Evolutionary conservation across 1,139 yeast genomes (phyloP).

Genomic region (Geotrichum europaeum): DNA sequence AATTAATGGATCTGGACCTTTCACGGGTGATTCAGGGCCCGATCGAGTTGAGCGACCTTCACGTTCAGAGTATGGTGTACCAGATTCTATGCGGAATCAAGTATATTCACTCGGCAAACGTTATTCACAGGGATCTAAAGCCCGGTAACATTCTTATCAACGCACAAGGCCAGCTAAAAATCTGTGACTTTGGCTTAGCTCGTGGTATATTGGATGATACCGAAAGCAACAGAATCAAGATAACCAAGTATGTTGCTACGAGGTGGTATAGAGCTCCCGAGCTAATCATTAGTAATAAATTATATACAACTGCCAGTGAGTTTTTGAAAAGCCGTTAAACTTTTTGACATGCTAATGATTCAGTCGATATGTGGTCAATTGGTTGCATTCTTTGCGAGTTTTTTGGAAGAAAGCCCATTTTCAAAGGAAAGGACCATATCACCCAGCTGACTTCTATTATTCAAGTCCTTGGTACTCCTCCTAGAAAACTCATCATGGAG

Average conservation of each 20-base stretch:
- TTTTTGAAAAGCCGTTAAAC: neutral
- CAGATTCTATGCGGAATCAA: constrained; percentile 76
- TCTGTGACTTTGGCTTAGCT: constrained; percentile 87
- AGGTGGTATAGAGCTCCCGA: constrained; percentile 97
- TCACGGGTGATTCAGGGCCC: constrained; percentile 67
- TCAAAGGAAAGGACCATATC: constrained; percentile 77
- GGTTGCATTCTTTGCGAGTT: constrained; percentile 90
- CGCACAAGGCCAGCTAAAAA: constrained; percentile 61
- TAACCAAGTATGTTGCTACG: constrained; percentile 88
- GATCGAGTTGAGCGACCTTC: constrained; percentile 73
- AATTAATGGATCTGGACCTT: constrained; percentile 73
- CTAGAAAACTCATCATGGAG: constrained; percentile 59
- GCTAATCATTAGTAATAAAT: constrained; percentile 56
- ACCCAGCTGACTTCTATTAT: constrained; percentile 79
- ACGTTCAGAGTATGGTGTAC: constrained; percentile 66
- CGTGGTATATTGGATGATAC: constrained; percentile 49
- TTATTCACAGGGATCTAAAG: constrained; percentile 77
- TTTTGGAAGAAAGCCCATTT: constrained; percentile 74
- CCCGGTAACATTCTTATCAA: constrained; percentile 82
- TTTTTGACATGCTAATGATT: constrained; percentile 31
- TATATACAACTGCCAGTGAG: constrained; percentile 36
- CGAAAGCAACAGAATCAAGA: constrained; percentile 39
- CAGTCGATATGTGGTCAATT: constrained; percentile 89
- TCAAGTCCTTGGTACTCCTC: constrained; percentile 75
- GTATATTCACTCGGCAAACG: constrained; percentile 74